A percentile compares a stretch with the other conserved stretches of the same genome.
Conservation (phyloP, 805 yeast genomes). For the Kodamaea hsintzibuensis region DNA sequence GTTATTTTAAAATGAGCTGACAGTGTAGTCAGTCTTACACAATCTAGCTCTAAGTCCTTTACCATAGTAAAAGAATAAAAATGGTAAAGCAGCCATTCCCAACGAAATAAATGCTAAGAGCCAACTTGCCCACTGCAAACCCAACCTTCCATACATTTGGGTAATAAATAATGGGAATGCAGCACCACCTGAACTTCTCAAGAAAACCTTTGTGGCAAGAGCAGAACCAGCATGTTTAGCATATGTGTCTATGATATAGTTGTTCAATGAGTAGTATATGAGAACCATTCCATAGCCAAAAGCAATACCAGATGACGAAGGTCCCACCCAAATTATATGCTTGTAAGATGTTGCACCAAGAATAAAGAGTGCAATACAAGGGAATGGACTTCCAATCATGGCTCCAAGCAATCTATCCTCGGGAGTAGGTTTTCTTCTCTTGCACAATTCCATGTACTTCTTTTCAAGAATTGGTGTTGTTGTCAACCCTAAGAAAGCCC, state of each 20-base stretch:
- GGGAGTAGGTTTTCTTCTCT: slow-evolving; percentile 64
- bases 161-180: slow-evolving; percentile 82
- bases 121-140: slow-evolving; percentile 81
- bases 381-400: slow-evolving; percentile 80
- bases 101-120: slow-evolving; percentile 73
- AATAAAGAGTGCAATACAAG: slow-evolving; percentile 76
- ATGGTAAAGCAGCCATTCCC: slow-evolving; percentile 75
- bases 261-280: slow-evolving; percentile 60
- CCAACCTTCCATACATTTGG: slow-evolving; percentile 75
- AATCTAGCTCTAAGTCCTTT: slow-evolving; percentile 58
- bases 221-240: slow-evolving; percentile 80
- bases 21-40: slow-evolving; percentile 63
- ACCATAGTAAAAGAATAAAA: slow-evolving; percentile 70
- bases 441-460: slow-evolving; percentile 51
- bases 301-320: slow-evolving; percentile 58
- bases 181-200: slow-evolving; percentile 83
- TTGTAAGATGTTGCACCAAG: slow-evolving; percentile 77
- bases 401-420: slow-evolving; percentile 82
- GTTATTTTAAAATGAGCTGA: background rate
- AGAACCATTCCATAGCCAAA: slow-evolving; percentile 65
- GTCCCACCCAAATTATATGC: slow-evolving; percentile 66
- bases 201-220: slow-evolving; percentile 76
- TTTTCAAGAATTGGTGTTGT: slow-evolving; percentile 78
- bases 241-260: slow-evolving; percentile 89
- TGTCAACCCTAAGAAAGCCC: slow-evolving; percentile 70